Evolutionary conservation across 1,139 yeast genomes (phyloP).

Genomic region (Hyphopichia fennica): DNA sequence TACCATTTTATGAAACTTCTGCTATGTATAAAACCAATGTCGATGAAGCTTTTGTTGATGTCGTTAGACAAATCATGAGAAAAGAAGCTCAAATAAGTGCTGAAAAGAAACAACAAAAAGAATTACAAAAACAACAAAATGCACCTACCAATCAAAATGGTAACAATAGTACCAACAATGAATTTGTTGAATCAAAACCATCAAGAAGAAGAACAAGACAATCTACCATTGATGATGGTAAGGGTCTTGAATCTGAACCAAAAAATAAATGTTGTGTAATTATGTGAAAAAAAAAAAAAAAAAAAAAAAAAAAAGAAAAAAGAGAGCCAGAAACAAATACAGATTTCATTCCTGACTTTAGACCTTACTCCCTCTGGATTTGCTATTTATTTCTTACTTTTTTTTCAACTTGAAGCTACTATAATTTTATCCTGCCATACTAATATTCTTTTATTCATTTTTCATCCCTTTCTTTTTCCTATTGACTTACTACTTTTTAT

Average conservation of each 20-base stretch:
- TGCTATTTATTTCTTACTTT: too few species aligned
- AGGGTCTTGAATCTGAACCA: slow-evolving; percentile 7
- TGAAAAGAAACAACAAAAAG: slow-evolving; percentile 49
- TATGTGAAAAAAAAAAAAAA: slow-evolving; percentile 11
- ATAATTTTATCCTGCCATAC: neutral
- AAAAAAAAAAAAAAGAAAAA: too few species aligned
- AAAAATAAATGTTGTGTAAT: slow-evolving; percentile 20
- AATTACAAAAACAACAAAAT: slow-evolving; percentile 31
- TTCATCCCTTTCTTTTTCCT: neutral
- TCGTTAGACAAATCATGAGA: slow-evolving; percentile 85
- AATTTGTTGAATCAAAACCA: slow-evolving; percentile 1
- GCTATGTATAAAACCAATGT: slow-evolving; percentile 91
- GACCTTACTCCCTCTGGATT: too few species aligned
- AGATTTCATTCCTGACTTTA: too few species aligned
- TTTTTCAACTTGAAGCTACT: neutral
- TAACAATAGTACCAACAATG: neutral
- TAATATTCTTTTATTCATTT: neutral
- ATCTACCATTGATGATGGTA: slow-evolving; percentile 8
- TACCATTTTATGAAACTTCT: slow-evolving; percentile 90
- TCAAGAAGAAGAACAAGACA: slow-evolving; percentile 12
- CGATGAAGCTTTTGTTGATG: slow-evolving; percentile 85
- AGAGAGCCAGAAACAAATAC: too few species aligned
- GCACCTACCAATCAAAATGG: slow-evolving; percentile 2
- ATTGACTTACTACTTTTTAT: neutral
- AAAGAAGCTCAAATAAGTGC: slow-evolving; percentile 59